Evolutionary conservation across 2,329 filamentous ascomycete genomes (phyloP).

Genomic region (Eutypa lata): DNA sequence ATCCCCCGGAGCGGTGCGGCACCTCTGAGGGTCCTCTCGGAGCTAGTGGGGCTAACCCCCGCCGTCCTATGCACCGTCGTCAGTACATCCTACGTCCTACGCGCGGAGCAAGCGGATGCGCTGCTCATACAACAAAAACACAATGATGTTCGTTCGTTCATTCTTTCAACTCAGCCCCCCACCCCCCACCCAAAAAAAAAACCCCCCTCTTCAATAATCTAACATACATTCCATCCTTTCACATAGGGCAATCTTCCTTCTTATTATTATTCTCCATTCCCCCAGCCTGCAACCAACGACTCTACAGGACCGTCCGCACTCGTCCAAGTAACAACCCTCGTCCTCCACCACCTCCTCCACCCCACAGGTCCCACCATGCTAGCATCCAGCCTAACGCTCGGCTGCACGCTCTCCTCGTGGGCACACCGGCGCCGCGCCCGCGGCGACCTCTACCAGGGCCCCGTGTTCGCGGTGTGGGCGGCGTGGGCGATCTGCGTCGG

Average conservation of each 20-base stretch:
- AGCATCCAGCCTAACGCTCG: slow-evolving; percentile 21
- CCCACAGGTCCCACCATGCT: slow-evolving; percentile 19
- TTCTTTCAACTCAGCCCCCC: too few relatives aligned
- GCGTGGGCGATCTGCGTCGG: slow-evolving; percentile 17
- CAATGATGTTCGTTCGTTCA: slow-evolving; percentile 1
- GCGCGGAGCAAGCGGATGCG: neutral
- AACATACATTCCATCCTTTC: too few relatives aligned
- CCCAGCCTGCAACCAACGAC: too few relatives aligned
- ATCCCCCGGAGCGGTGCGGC: slow-evolving; percentile 1
- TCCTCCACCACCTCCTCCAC: slow-evolving; percentile 8
- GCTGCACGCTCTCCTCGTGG: slow-evolving; percentile 24
- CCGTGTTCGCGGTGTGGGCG: slow-evolving; percentile 18
- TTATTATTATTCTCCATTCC: too few relatives aligned
- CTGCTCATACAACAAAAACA: slow-evolving; percentile 9
- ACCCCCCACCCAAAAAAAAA: slow-evolving; percentile 1
- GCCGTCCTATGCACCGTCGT: slow-evolving; percentile 18
- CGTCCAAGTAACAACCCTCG: too few relatives aligned
- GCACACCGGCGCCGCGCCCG: slow-evolving; percentile 17
- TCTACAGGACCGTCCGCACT: too few relatives aligned
- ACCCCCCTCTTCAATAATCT: too few relatives aligned
- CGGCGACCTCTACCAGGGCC: slow-evolving; percentile 20
- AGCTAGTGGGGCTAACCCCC: slow-evolving; percentile 19
- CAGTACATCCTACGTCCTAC: slow-evolving; percentile 17
- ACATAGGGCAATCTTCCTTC: too few relatives aligned
- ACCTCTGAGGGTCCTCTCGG: slow-evolving; percentile 5